Evolutionary conservation across 1,284 basidiomycete genomes (phyloP).

Genomic region (Neonothopanus nambi): DNA sequence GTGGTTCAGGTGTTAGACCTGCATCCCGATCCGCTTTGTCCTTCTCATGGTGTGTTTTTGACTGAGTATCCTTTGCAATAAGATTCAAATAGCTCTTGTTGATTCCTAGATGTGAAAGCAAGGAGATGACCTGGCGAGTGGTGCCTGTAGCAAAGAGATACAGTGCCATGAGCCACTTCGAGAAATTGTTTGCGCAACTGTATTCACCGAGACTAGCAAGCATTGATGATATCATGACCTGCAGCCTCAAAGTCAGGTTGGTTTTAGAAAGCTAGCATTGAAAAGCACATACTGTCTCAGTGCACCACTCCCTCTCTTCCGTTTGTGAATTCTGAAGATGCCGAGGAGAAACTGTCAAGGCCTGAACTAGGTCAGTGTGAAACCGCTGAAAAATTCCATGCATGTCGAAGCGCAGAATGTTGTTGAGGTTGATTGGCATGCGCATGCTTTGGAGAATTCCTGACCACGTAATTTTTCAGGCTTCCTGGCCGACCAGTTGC

Average conservation of each 20-base stretch:
- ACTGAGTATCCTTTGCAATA: slow-evolving; percentile 8
- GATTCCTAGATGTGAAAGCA: slow-evolving; percentile 27
- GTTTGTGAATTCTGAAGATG: background rate
- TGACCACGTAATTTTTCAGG: background rate
- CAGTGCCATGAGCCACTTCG: slow-evolving; percentile 26
- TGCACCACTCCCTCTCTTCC: background rate
- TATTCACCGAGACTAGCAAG: slow-evolving; percentile 27
- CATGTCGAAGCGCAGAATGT: slow-evolving; percentile 1
- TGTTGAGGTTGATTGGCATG: background rate
- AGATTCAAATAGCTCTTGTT: slow-evolving; percentile 29
- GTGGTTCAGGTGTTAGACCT: too few species aligned
- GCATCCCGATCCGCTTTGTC: background rate
- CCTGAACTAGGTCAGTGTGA: background rate
- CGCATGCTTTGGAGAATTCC: background rate
- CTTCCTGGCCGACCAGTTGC: slow-evolving; percentile 1
- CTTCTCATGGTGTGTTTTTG: too few species aligned
- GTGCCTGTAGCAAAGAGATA: slow-evolving; percentile 35
- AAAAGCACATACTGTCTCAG: background rate
- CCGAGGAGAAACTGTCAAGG: background rate
- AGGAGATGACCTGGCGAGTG: slow-evolving; percentile 28
- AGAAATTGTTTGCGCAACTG: slow-evolving; percentile 32
- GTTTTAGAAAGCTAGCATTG: background rate
- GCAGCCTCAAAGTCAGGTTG: background rate
- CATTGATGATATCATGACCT: slow-evolving; percentile 19
- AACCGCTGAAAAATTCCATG: background rate